Percentiles rank a stretch among this genome's conserved stretches.
Conservation (phyloP, 1,139 yeast genomes). For the Blastobotrys proliferans region DNA sequence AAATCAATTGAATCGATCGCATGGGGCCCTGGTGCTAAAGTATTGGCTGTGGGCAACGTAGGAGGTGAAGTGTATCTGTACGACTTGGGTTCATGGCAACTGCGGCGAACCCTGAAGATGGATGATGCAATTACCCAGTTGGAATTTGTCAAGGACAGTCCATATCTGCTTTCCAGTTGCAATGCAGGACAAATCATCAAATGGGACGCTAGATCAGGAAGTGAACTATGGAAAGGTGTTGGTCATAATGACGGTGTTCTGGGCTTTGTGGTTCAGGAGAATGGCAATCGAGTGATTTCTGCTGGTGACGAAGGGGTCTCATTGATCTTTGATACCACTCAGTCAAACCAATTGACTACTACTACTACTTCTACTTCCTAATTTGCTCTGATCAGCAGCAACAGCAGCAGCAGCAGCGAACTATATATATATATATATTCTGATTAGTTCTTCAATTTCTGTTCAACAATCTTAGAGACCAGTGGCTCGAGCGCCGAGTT, state of each 20-base stretch:
- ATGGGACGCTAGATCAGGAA: slow-evolving; percentile 88
- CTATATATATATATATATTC: slow-evolving; percentile 7
- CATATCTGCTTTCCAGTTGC: slow-evolving; percentile 57
- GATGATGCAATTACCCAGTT: slow-evolving; percentile 84
- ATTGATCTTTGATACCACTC: slow-evolving; percentile 50
- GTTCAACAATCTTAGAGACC: slow-evolving; percentile 50
- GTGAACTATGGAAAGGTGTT: slow-evolving; percentile 65
- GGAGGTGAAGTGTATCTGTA: slow-evolving; percentile 79
- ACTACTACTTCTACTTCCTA: too few relatives aligned
- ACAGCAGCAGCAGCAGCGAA: too few relatives aligned
- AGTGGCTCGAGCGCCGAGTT: slow-evolving; percentile 40
- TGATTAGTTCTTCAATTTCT: slow-evolving; percentile 37
- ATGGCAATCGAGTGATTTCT: slow-evolving; percentile 68
- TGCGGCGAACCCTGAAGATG: slow-evolving; percentile 64
- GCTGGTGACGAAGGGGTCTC: slow-evolving; percentile 99
- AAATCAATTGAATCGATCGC: slow-evolving; percentile 74
- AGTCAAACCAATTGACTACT: neutral
- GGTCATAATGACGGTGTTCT: slow-evolving; percentile 95
- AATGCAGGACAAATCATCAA: slow-evolving; percentile 83
- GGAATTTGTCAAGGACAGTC: slow-evolving; percentile 55
- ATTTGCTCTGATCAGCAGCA: too few relatives aligned
- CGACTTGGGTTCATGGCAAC: slow-evolving; percentile 82
- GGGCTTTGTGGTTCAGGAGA: slow-evolving; percentile 66
- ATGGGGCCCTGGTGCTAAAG: slow-evolving; percentile 63
- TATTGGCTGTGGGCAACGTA: slow-evolving; percentile 84